phyloP scores from a whole-genome alignment of 1,284 basidiomycete genomes.

The Hymenochaete sp. region DNA sequence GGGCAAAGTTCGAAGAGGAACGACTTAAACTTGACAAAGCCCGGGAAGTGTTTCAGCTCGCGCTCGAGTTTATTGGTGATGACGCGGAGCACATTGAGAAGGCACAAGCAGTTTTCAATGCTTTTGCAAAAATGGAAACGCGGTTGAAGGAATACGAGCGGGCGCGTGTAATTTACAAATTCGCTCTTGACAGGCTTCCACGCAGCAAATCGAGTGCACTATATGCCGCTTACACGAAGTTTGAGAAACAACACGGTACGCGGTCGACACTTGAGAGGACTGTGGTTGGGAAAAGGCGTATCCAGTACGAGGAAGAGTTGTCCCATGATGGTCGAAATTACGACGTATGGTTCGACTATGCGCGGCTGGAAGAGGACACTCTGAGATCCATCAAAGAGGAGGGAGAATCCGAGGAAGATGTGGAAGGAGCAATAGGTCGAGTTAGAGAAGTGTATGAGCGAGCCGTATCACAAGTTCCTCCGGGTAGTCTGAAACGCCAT shows the following conservation, averaged over 20 bases:
- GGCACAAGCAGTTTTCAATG: conserved; percentile 91
- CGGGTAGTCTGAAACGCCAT: conserved; percentile 79
- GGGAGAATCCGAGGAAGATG: conserved; percentile 53
- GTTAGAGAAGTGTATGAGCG: conserved; percentile 94
- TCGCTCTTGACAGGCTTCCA: conserved; percentile 86
- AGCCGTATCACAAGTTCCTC: conserved; percentile 93
- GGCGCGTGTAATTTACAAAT: conserved; percentile 93
- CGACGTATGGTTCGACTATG: conserved; percentile 98
- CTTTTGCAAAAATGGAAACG: conserved; percentile 98
- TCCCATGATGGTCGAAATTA: conserved; percentile 86
- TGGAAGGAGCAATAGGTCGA: conserved; percentile 44
- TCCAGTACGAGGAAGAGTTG: conserved; percentile 96
- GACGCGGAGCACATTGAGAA: conserved; percentile 96
- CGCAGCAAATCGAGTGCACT: conserved; percentile 81
- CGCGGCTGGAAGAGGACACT: conserved; percentile 87
- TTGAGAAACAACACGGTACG: conserved; percentile 97
- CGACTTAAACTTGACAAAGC: conserved; percentile 81
- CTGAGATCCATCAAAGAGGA: conserved; percentile 69
- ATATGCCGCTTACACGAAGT: conserved; percentile 90
- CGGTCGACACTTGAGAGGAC: conserved; percentile 85
- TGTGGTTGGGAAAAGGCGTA: conserved; percentile 90
- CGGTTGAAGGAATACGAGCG: conserved; percentile 93
- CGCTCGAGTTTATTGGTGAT: conserved; percentile 95
- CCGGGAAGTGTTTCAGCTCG: conserved; percentile 93
- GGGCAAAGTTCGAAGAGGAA: conserved; percentile 97